Percentiles rank a stretch among this genome's conserved stretches.
phyloP scores from a whole-genome alignment of 2,329 filamentous ascomycete species.

The Xylariaceae sp. region DNA sequence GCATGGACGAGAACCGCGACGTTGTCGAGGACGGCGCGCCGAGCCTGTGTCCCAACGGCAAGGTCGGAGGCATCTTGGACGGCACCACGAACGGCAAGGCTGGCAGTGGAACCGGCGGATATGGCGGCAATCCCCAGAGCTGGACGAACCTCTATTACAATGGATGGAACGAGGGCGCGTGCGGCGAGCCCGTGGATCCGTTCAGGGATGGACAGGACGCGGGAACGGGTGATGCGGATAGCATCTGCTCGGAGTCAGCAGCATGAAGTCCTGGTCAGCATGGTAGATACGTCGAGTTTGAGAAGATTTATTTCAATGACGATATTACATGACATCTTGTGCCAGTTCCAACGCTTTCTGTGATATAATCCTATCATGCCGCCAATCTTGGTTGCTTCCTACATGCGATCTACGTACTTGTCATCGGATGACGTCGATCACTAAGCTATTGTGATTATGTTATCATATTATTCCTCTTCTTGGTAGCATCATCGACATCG shows the following conservation, averaged over 20 bases:
- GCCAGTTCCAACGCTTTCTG: no score
- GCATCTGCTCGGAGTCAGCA: constrained; percentile 16
- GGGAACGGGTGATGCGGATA: constrained; percentile 26
- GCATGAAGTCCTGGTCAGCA: background rate
- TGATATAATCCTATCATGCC: no score
- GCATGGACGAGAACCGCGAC: constrained; percentile 8
- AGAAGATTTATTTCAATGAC: background rate
- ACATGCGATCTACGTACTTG: no score
- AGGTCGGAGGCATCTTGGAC: constrained; percentile 16
- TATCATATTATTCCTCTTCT: no score
- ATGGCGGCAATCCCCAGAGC: constrained; percentile 11
- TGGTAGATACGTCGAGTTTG: background rate
- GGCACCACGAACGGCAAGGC: constrained; percentile 22
- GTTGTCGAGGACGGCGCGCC: constrained; percentile 9
- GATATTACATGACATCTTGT: background rate
- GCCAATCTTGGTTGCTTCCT: no score
- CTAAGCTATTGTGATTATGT: no score
- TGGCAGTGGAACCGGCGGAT: constrained; percentile 5
- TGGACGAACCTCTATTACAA: constrained; percentile 34
- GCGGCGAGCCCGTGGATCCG: constrained; percentile 25
- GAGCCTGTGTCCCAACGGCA: constrained; percentile 28
- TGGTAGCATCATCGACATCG: no score
- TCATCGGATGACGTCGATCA: no score
- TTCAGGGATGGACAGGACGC: constrained; percentile 25
- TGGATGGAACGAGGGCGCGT: constrained; percentile 38